Percentiles rank a stretch among this genome's conserved stretches.
phyloP scores from a whole-genome alignment of 768 basidiomycete genomes.

The Tulasnella sp. region DNA sequence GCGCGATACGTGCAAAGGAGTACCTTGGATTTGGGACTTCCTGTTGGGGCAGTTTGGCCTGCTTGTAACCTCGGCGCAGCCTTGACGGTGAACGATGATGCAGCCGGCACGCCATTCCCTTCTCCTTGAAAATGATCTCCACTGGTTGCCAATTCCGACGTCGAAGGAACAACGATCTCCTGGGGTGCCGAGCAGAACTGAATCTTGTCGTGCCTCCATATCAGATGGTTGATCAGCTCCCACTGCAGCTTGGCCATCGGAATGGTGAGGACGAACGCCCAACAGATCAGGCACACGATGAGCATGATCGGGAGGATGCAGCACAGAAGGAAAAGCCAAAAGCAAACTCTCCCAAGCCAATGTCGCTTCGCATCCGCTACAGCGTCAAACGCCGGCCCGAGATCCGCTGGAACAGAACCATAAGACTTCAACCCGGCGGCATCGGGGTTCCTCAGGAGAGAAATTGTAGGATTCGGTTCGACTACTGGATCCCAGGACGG shows the following conservation, averaged over 20 bases:
- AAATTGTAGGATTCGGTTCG: slow-evolving; percentile 25
- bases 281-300: slow-evolving; percentile 82
- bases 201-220: slow-evolving; percentile 71
- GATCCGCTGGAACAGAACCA: slow-evolving; percentile 30
- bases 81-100: slow-evolving; percentile 59
- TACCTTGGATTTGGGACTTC: slow-evolving; percentile 78
- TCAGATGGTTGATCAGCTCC: slow-evolving; percentile 84
- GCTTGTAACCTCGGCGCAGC: slow-evolving; percentile 64
- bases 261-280: slow-evolving; percentile 91
- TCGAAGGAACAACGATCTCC: slow-evolving; percentile 48
- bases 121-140: neutral
- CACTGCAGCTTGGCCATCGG: slow-evolving; percentile 98
- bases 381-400: slow-evolving; percentile 5
- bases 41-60: slow-evolving; percentile 85
- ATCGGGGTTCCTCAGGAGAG: slow-evolving; percentile 29
- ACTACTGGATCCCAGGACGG: slow-evolving; percentile 31
- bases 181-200: slow-evolving; percentile 89
- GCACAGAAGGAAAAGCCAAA: slow-evolving; percentile 71
- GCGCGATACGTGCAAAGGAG: slow-evolving; percentile 93
- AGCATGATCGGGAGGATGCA: slow-evolving; percentile 89
- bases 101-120: slow-evolving; percentile 27
- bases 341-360: slow-evolving; percentile 66
- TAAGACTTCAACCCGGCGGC: slow-evolving; percentile 30
- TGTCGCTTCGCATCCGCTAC: slow-evolving; percentile 32
- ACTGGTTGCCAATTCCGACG: neutral